A percentile compares a stretch with the other conserved stretches of the same genome.
These are phyloP conservation scores for Schrenkiella parvula DNA, from an alignment of 345 rosid species.

Conservation along the genomic window DNA sequence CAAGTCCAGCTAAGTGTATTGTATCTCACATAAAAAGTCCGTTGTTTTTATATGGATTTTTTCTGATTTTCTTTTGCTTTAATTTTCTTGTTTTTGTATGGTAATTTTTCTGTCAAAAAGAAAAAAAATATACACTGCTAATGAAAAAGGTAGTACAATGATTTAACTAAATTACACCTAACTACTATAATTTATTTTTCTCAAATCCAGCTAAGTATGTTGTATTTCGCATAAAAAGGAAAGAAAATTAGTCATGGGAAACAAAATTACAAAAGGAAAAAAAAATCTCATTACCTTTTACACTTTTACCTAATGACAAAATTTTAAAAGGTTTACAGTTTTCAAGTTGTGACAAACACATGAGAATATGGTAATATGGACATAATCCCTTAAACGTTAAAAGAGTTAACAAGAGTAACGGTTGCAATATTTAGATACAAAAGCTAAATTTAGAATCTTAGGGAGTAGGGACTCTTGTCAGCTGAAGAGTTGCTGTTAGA, in stretches of 20 bases:
- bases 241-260: too few relatives aligned
- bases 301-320: neutral
- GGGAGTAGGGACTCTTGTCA: too few relatives aligned
- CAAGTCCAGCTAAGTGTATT: too few relatives aligned
- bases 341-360: neutral
- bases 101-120: neutral
- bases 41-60: too few relatives aligned
- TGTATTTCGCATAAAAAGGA: neutral
- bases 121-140: neutral
- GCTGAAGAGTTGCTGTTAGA: neutral
- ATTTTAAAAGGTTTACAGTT: neutral
- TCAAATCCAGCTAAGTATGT: neutral
- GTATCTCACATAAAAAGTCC: too few relatives aligned
- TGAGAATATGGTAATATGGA: neutral
- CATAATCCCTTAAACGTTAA: neutral
- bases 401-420: conserved; percentile 22
- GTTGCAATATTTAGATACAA: neutral
- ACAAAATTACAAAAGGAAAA: neutral
- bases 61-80: neutral
- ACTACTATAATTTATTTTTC: neutral
- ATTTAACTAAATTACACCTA: neutral
- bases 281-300: neutral
- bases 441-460: neutral
- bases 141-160: neutral
- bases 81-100: neutral